Base-by-base conservation (phyloP, 2,329 filamentous ascomycete genomes). In the Xylaria sp. region DNA sequence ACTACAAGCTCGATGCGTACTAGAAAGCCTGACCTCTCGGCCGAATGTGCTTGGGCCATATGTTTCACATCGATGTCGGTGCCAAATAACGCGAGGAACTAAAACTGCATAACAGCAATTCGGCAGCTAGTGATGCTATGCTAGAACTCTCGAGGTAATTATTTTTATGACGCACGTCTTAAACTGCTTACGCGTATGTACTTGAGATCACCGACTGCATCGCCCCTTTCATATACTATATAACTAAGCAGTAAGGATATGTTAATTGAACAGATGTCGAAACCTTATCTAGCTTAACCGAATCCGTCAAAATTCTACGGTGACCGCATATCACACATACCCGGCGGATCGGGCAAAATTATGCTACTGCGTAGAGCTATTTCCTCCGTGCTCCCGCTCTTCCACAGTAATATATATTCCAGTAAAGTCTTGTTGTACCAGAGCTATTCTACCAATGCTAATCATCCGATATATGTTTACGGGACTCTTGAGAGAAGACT, bases 331-430 rank as follows among this genome's bases (percentile, higher is more conserved):
- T 22, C 27, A 20, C 27, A 20, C 47, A 25, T 47, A 11, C 44
- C 10, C 17, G 13, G 22, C 44, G 13, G 27, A 47, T 38, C 42
- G 31, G 31, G 56, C 56, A 59, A 59, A 38, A 38, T 33, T 53
- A 53, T 53, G 29, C 29, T 53, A n/a, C n/a, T n/a, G n/a, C 29
- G 3, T 20, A n/a, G n/a, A n/a, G n/a, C n/a, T 22, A 15, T 11
- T 22, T 36, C 29, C 29, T 36, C 4, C 3, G 13, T n/a, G n/a
- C 25, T 50, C n/a, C 15, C 11, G 15, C n/a, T 57, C 54, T 27
- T 33, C 17, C 20, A 44, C 39, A 6, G 36, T 38, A 51, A n/a
- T n/a, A n/a, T n/a, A 53, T 61, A 47, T 61, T 61, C 44, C 47
- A 61, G 47, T 17, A 33, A 49, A 36, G 31, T 10, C 25, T 42